A percentile compares a stretch with the other conserved stretches of the same genome.
Evolutionary conservation across 1,139 yeast species (phyloP).

Genomic region (Yamadazyma aaseri): DNA sequence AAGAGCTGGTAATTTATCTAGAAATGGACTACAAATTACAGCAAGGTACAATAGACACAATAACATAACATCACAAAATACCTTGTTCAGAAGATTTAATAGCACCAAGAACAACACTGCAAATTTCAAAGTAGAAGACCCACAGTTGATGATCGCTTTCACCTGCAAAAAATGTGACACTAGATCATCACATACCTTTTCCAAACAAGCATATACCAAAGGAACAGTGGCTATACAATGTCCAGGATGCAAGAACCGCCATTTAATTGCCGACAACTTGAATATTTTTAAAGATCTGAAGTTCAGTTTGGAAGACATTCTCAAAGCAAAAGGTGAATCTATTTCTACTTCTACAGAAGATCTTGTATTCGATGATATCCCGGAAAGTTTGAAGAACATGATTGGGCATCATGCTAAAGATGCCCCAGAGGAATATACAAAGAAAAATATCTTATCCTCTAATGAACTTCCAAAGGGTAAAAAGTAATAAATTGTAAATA

Average conservation of each 20-base stretch:
- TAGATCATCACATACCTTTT: constrained; percentile 81
- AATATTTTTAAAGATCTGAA: constrained; percentile 75
- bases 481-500: too few relatives aligned
- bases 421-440: constrained; percentile 41
- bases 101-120: constrained; percentile 12
- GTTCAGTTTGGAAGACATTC: constrained; percentile 77
- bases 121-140: constrained; percentile 53
- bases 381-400: constrained; percentile 53
- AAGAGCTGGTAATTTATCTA: too few relatives aligned
- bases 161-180: constrained; percentile 88
- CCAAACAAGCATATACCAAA: constrained; percentile 83
- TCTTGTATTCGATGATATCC: constrained; percentile 70
- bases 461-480: constrained; percentile 11
- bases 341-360: constrained; percentile 63
- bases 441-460: constrained; percentile 3
- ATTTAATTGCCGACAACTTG: constrained; percentile 89
- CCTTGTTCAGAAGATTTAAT: constrained; percentile 6
- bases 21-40: background rate
- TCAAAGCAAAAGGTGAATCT: constrained; percentile 72
- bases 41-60: background rate
- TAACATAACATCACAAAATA: background rate
- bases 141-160: constrained; percentile 82
- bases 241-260: constrained; percentile 87
- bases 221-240: constrained; percentile 92
- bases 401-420: constrained; percentile 68